These are phyloP conservation scores for Jamesozyma hellenica DNA, from an alignment of 805 yeast genomes.

Conservation along the genomic window DNA sequence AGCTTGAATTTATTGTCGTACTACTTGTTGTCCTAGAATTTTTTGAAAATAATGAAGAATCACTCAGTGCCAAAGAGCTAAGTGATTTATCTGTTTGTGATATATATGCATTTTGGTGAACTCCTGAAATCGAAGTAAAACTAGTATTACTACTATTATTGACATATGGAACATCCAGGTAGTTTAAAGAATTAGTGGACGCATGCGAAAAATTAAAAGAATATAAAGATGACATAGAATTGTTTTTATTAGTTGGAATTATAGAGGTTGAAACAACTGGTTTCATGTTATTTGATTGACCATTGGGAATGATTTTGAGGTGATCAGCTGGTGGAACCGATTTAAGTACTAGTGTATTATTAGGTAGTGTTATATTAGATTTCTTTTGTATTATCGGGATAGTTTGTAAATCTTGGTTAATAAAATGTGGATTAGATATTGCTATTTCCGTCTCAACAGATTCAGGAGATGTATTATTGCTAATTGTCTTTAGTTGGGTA, in stretches of 20 bases:
- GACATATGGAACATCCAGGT: not conserved
- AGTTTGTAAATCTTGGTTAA: not conserved
- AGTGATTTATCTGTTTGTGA: not conserved
- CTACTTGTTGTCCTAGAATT: not conserved
- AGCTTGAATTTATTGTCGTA: not conserved
- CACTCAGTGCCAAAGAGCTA: slow-evolving; percentile 1
- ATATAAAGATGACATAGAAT: not conserved
- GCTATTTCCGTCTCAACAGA: not conserved
- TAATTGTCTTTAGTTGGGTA: not conserved
- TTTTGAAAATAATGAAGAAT: not conserved
- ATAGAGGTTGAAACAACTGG: not conserved
- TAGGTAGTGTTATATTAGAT: not conserved
- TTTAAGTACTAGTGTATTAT: not conserved
- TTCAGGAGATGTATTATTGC: not conserved
- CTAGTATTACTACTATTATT: not conserved
- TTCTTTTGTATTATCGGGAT: not conserved
- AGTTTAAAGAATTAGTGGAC: not conserved
- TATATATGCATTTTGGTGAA: not conserved
- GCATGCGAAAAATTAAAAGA: not conserved
- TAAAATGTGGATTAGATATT: not conserved
- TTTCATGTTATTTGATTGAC: not conserved
- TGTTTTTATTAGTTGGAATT: not conserved
- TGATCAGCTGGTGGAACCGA: too few species aligned
- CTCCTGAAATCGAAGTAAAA: not conserved
- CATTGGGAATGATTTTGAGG: not conserved